These are phyloP conservation scores for Tausonia pullulans DNA, from an alignment of 1,284 basidiomycete genomes.

Conservation along the genomic window DNA sequence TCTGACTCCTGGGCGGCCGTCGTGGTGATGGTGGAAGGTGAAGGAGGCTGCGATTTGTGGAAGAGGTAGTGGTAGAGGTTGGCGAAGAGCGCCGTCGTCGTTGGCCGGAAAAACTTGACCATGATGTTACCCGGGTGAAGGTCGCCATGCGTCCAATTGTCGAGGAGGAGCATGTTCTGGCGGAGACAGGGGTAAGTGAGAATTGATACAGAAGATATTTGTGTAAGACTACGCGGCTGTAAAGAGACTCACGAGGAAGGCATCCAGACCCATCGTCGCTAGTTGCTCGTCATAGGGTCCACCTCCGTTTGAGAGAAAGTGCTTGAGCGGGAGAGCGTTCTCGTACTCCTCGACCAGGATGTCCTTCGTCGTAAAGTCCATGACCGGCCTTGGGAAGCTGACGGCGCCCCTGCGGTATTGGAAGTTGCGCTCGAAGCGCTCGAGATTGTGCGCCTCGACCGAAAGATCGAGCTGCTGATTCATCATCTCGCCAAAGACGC, in stretches of 20 bases:
- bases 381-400: conserved; percentile 77
- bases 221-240: no score
- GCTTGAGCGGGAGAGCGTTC: conserved; percentile 82
- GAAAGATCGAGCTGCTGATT: conserved; percentile 83
- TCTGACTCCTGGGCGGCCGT: conserved; percentile 43
- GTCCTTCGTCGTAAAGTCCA: conserved; percentile 61
- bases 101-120: conserved; percentile 40
- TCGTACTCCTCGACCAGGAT: conserved; percentile 87
- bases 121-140: conserved; percentile 88
- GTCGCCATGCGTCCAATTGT: conserved; percentile 74
- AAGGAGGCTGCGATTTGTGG: conserved; percentile 20
- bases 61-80: conserved; percentile 20
- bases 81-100: conserved; percentile 21
- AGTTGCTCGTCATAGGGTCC: conserved; percentile 82
- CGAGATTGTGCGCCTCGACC: conserved; percentile 79
- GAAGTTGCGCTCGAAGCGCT: conserved; percentile 80
- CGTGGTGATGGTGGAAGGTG: conserved; percentile 29
- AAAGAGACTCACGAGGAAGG: conserved; percentile 62
- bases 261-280: conserved; percentile 86
- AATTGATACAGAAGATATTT: background rate
- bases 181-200: background rate
- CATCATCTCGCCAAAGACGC: conserved; percentile 97
- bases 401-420: conserved; percentile 58
- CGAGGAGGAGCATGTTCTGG: conserved; percentile 92
- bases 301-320: conserved; percentile 78